These are phyloP conservation scores for Cyamopsis tetragonoloba DNA, from an alignment of 306 rosid species.

Conservation along the genomic window DNA sequence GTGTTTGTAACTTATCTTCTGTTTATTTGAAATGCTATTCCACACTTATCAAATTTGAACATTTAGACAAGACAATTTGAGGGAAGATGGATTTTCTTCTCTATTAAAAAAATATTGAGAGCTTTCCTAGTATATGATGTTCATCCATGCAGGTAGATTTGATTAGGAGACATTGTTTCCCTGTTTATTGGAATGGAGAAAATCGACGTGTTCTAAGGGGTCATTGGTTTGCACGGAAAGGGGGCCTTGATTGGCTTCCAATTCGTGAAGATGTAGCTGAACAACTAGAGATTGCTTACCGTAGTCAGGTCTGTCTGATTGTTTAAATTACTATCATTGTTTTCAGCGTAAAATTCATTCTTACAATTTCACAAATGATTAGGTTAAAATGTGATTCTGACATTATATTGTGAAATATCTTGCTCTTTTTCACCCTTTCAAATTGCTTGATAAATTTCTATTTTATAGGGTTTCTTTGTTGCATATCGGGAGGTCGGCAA, in stretches of 20 bases:
- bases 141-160: constrained; percentile 72
- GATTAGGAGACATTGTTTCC: constrained; percentile 72
- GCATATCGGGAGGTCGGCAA: not conserved
- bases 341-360: not conserved
- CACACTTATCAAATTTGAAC: not conserved
- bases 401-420: not conserved
- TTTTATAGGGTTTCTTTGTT: constrained; percentile 14
- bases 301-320: constrained; percentile 53
- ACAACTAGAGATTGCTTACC: constrained; percentile 85
- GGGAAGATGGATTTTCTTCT: not conserved
- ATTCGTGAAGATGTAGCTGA: constrained; percentile 93
- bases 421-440: not conserved
- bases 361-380: constrained; percentile 11
- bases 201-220: constrained; percentile 94
- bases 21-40: not conserved
- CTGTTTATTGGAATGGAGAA: constrained; percentile 98
- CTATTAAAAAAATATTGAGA: not conserved
- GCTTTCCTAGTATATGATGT: constrained; percentile 18
- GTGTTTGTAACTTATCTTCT: not conserved
- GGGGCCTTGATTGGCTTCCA: constrained; percentile 95
- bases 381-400: not conserved
- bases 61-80: not conserved
- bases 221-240: constrained; percentile 98
- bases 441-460: not conserved
- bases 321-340: constrained; percentile 1